These are phyloP conservation scores for Scutellaria baicalensis DNA, from an alignment of 257 asterid genomes.

Conservation along the genomic window DNA sequence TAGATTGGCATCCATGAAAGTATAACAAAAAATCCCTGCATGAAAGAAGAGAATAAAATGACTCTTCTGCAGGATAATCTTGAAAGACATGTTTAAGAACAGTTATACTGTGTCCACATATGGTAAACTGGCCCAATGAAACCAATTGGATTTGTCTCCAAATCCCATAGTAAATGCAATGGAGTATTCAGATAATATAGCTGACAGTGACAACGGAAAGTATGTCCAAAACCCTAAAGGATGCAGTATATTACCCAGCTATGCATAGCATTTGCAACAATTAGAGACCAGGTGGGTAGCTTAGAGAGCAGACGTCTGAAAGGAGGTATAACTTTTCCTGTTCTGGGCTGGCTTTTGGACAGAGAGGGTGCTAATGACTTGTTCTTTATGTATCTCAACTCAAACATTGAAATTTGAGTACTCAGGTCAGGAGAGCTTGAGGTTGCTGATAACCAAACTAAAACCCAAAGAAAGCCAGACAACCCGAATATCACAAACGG, in stretches of 20 bases:
- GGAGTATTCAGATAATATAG: neutral
- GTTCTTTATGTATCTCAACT: constrained; percentile 72
- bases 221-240: constrained; percentile 5
- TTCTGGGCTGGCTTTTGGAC: constrained; percentile 28
- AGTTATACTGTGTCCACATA: neutral
- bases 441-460: constrained; percentile 90
- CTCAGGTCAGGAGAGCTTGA: constrained; percentile 77
- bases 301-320: constrained; percentile 79
- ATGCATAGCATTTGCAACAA: constrained; percentile 95
- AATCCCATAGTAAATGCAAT: neutral
- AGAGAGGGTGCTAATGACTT: constrained; percentile 28
- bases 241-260: constrained; percentile 70
- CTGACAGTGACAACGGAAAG: neutral
- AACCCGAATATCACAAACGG: constrained; percentile 93
- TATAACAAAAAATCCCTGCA: constrained; percentile 92
- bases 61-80: neutral
- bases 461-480: constrained; percentile 88
- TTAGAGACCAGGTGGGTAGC: constrained; percentile 91
- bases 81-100: constrained; percentile 3
- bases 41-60: constrained; percentile 12
- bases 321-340: constrained; percentile 66
- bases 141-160: neutral
- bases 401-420: constrained; percentile 66
- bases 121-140: neutral
- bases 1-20: constrained; percentile 99